Conservation (phyloP, 1,284 basidiomycete genomes). For the Rhodotorula sp. region DNA sequence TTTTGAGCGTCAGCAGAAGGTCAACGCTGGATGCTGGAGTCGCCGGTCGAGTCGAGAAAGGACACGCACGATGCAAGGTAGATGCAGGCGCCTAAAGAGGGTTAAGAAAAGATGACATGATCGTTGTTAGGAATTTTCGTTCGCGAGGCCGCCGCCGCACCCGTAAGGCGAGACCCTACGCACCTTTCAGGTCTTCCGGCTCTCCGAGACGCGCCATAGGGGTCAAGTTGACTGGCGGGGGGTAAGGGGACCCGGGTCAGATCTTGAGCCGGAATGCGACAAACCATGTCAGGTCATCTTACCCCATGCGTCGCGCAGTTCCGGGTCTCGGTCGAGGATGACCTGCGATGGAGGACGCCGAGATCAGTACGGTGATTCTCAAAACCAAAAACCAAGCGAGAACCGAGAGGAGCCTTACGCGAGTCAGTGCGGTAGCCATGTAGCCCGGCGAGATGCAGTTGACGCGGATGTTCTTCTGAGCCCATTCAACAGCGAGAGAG, state of each 20-base stretch:
- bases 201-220: conserved; percentile 65
- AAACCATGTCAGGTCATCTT: too few species aligned
- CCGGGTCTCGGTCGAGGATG: conserved; percentile 41
- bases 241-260: too few species aligned
- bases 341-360: neutral
- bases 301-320: conserved; percentile 12
- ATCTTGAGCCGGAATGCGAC: too few species aligned
- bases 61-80: conserved; percentile 64
- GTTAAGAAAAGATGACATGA: too few species aligned
- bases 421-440: conserved; percentile 45
- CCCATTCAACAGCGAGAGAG: conserved; percentile 85
- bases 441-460: conserved; percentile 37
- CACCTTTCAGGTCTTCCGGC: conserved; percentile 61
- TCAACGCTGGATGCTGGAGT: neutral
- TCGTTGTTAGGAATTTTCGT: conserved; percentile 32
- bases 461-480: conserved; percentile 56
- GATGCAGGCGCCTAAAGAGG: conserved; percentile 61
- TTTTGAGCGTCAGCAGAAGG: neutral
- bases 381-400: too few species aligned
- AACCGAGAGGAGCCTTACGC: neutral
- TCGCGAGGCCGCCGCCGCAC: too few species aligned
- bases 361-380: too few species aligned
- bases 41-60: too few species aligned
- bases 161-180: conserved; percentile 54
- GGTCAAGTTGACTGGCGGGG: conserved; percentile 71